Base-by-base conservation (phyloP, 1,284 basidiomycete genomes). In the Apiotrichum siamense region DNA sequence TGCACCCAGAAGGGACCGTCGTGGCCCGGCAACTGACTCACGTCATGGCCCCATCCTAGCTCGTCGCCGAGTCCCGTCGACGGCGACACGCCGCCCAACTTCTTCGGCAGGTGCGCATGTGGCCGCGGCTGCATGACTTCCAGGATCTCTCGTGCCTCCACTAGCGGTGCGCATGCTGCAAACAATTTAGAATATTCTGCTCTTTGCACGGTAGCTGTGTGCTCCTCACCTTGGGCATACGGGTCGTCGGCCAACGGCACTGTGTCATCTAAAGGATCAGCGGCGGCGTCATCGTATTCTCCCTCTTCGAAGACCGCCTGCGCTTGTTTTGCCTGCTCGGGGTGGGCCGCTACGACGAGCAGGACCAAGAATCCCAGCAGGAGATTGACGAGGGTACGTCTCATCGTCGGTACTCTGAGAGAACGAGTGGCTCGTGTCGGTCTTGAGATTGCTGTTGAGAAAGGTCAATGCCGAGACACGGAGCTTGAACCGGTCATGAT, bases 31-130 rank as follows among this genome's bases (percentile, higher is more conserved):
- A 18, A 29, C 15, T 35, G 13, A 51, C 59, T 20, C 33, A 66
- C 66, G 29, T 69, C 64, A 20, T 65, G 62, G 26, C 58, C 53
- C 63, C 64, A 67, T 25, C 67, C 68, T 3, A 72, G 49, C 2
- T 63, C 62, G 27, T 70, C 65, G 11, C 59, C 63, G 56, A 67
- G 65, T 18, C 59, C 57, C n/a, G 43, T 39, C 11, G 49, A 33
- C 17, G 59, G 57, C 7, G 59, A 49, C 5, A 49, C 20, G 2
- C 55, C 59, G 3, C 56, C 54, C 11, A 63, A 41, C 37, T 60
- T 62, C 36, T 54, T 58, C 21, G 62, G 52, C 13, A 65, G 54
- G 47, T 67, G 65, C 5, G 61, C 61, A 23, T 40, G 40, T 33
- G 29, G 50, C 0, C 45, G 31, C 12, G 67, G 65, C 39, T 65